Evolutionary conservation across 2,329 filamentous ascomycete genomes (phyloP).

Genomic region (Drechslerella dactyloides): DNA sequence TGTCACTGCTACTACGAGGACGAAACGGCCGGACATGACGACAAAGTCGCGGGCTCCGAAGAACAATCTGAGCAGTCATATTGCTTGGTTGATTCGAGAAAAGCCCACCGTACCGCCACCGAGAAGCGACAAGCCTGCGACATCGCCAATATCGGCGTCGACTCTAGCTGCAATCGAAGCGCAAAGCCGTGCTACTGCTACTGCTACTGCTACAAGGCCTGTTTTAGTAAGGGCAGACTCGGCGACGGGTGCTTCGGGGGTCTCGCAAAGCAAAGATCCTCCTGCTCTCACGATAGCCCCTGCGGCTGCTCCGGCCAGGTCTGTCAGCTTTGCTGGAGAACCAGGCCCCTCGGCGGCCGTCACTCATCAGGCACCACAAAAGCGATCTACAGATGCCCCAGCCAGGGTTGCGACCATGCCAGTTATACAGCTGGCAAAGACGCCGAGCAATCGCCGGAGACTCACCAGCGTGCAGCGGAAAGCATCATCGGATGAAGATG

Average conservation of each 20-base stretch:
- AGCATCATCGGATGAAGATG: conserved; percentile 11
- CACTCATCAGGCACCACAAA: conserved; percentile 42
- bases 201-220: conserved; percentile 1
- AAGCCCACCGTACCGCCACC: conserved; percentile 41
- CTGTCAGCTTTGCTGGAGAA: conserved; percentile 15
- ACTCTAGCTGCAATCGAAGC: conserved; percentile 42
- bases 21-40: conserved; percentile 40
- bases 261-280: conserved; percentile 12
- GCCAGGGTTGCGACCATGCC: conserved; percentile 20
- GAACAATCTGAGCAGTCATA: conserved; percentile 48
- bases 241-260: not conserved
- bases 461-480: conserved; percentile 35
- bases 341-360: not conserved
- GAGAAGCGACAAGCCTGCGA: conserved; percentile 30
- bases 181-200: conserved; percentile 22
- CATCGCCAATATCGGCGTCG: conserved; percentile 27
- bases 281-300: not conserved
- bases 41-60: conserved; percentile 44
- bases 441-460: conserved; percentile 34
- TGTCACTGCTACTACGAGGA: conserved; percentile 16
- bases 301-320: not conserved
- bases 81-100: conserved; percentile 51
- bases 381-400: not conserved
- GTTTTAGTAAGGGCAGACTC: conserved; percentile 12
- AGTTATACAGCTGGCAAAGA: conserved; percentile 34